Base-by-base conservation (phyloP, 306 rosid species). In the Medicago lupulina region DNA sequence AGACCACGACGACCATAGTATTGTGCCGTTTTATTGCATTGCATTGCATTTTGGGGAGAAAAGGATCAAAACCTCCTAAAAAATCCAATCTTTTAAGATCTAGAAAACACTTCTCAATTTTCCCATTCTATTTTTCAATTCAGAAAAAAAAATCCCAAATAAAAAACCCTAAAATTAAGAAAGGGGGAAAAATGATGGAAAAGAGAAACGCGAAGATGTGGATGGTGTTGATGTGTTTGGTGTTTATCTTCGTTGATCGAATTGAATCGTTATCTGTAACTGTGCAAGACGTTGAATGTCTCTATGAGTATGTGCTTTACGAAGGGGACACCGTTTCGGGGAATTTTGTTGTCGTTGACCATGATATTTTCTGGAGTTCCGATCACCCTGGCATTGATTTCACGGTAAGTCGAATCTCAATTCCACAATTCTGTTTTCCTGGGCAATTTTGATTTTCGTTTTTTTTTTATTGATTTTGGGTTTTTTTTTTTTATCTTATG, bases 341-440 rank as follows among this genome's bases (percentile, higher is more conserved):
- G 1, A 96, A 96, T 65, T 96, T 92, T 46, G 99, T 96, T 6
- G 99, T 96, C 13, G 98, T 92, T 60, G 97, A 96, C 71, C 98
- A 92, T 70, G 99, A 90, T 16, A 96, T 96, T 75, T 96, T 92
- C 90, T 96, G 99, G 99, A 44, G 82, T 76, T 70, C 90, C 49
- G 99, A 96, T 90, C 99, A 96, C 80, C 98, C 99, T 6, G 99
- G 99, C 73, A 85, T 96, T 51, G 98, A 92, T 80, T 84, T 96
- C 71, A 82, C 88, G 70, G 99, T 96, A 38, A 82, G 83, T 69
- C 18, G 0, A 49, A 43, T 34, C 54, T 19, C 7, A 66, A 66
- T 17, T 65, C n/a, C 7, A 10, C 18, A 1, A 19, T 72, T 51
- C 5, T 3, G 3, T 53, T 59, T 67, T 21, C 57, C 8, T 6